These are phyloP conservation scores for Xylaria curta DNA, from an alignment of 495 filamentous ascomycete genomes.

Conservation along the genomic window DNA sequence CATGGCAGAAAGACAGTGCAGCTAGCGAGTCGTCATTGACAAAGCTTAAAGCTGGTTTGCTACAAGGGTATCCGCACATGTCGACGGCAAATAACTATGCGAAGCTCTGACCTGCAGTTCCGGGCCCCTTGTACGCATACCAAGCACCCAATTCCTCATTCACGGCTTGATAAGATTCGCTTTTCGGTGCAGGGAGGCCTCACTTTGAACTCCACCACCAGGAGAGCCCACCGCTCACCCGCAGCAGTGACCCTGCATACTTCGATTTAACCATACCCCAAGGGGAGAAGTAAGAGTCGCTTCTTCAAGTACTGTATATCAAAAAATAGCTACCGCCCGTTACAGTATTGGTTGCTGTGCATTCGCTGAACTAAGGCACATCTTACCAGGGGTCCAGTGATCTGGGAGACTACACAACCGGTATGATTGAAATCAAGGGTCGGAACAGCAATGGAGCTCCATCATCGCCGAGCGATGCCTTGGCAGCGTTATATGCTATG, in stretches of 20 bases:
- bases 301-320: not conserved
- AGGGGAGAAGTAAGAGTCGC: constrained; percentile 17
- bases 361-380: not conserved
- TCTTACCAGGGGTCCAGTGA: constrained; percentile 16
- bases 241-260: constrained; percentile 18
- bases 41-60: constrained; percentile 16
- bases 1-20: constrained; percentile 19
- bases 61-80: constrained; percentile 16
- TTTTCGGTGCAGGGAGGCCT: constrained; percentile 21
- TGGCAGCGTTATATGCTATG: not conserved
- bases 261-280: not conserved
- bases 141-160: constrained; percentile 16
- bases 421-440: not conserved
- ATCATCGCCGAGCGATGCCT: not conserved
- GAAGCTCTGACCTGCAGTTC: constrained; percentile 24
- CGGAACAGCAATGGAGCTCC: not conserved
- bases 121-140: constrained; percentile 1
- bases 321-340: constrained; percentile 4
- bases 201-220: constrained; percentile 18
- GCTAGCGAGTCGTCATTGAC: not conserved
- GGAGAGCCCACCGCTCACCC: constrained; percentile 11
- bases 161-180: constrained; percentile 20
- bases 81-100: not conserved
- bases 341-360: not conserved
- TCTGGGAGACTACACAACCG: constrained; percentile 17